Percentiles rank a stretch among this genome's conserved stretches.
Evolutionary conservation across 1,284 basidiomycete genomes (phyloP).

Genomic region (Phenoliferia sp.): DNA sequence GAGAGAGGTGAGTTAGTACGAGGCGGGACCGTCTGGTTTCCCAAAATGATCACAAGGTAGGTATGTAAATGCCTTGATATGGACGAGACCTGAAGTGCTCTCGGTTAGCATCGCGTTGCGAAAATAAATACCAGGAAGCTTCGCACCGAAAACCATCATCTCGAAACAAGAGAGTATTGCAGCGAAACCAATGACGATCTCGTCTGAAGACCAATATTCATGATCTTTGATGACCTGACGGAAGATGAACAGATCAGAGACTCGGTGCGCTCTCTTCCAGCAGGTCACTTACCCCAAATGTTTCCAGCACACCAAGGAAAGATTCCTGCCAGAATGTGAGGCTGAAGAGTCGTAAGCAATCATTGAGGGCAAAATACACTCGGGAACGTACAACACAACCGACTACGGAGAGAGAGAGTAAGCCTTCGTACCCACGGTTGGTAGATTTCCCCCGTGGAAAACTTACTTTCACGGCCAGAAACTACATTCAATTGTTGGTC

Average conservation of each 20-base stretch:
- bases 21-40: slow-evolving; percentile 10
- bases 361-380: background rate
- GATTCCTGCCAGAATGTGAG: slow-evolving; percentile 1
- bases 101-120: slow-evolving; percentile 40
- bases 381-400: background rate
- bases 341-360: too few relatives aligned
- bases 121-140: slow-evolving; percentile 11
- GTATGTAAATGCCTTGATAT: slow-evolving; percentile 70
- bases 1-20: background rate
- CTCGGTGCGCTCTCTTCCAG: too few relatives aligned
- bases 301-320: slow-evolving; percentile 53
- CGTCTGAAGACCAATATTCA: slow-evolving; percentile 57
- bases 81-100: slow-evolving; percentile 59
- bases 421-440: background rate
- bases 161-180: slow-evolving; percentile 67
- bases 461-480: slow-evolving; percentile 49
- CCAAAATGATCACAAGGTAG: slow-evolving; percentile 51
- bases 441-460: slow-evolving; percentile 63
- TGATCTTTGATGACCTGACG: slow-evolving; percentile 54
- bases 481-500: background rate
- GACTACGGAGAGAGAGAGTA: background rate
- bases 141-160: slow-evolving; percentile 48
- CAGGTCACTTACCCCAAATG: slow-evolving; percentile 52
- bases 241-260: too few relatives aligned
- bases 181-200: slow-evolving; percentile 67